These are phyloP conservation scores for Phylloboletellus chloephorus DNA, from an alignment of 1,284 basidiomycete species.

Conservation along the genomic window DNA sequence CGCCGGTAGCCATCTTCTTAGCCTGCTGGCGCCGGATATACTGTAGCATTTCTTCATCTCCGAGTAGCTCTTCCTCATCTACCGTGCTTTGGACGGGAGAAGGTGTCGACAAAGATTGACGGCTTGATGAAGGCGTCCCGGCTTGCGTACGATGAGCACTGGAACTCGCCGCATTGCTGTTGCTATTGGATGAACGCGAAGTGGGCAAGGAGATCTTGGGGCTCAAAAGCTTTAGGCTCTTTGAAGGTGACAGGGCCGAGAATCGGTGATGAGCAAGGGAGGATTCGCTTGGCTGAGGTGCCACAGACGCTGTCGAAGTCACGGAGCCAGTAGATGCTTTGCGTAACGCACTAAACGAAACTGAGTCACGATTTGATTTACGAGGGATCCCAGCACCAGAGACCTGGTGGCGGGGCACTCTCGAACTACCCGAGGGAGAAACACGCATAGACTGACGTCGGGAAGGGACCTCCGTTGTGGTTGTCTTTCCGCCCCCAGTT, in stretches of 20 bases:
- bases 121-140: slow-evolving; percentile 64
- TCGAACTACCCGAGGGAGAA: slow-evolving; percentile 56
- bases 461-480: slow-evolving; percentile 37
- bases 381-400: slow-evolving; percentile 48
- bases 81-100: slow-evolving; percentile 67
- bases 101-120: slow-evolving; percentile 75
- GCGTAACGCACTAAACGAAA: slow-evolving; percentile 67
- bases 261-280: slow-evolving; percentile 53
- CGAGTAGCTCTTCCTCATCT: slow-evolving; percentile 88
- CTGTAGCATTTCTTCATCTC: slow-evolving; percentile 95
- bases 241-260: slow-evolving; percentile 76
- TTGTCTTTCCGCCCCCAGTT: slow-evolving; percentile 26
- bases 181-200: slow-evolving; percentile 46
- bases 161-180: slow-evolving; percentile 40
- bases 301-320: slow-evolving; percentile 54
- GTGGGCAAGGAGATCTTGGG: slow-evolving; percentile 66
- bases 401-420: slow-evolving; percentile 60
- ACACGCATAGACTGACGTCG: slow-evolving; percentile 49
- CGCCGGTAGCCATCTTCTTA: slow-evolving; percentile 80
- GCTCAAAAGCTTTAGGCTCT: slow-evolving; percentile 70
- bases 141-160: slow-evolving; percentile 47
- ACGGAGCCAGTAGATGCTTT: slow-evolving; percentile 78
- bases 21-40: slow-evolving; percentile 89
- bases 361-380: slow-evolving; percentile 67
- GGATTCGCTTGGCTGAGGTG: slow-evolving; percentile 31